Evolutionary conservation across 495 filamentous ascomycete genomes (phyloP).

Genomic region (Xylaria palmicola): DNA sequence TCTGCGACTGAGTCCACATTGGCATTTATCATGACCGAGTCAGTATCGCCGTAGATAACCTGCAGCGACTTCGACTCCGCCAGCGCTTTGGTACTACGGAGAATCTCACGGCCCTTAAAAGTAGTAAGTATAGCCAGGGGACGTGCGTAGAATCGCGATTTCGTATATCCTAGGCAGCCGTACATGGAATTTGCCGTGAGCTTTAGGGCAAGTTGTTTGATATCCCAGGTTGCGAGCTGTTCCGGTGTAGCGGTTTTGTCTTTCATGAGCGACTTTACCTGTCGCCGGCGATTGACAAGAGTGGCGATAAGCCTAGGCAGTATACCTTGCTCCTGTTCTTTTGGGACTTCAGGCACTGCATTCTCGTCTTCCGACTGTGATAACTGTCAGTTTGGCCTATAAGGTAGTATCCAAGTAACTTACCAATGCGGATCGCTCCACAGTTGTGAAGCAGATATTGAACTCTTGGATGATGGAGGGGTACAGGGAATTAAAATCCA

Average conservation of each 20-base stretch:
- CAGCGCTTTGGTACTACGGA: slow-evolving; percentile 89
- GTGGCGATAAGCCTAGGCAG: slow-evolving; percentile 87
- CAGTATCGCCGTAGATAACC: slow-evolving; percentile 98
- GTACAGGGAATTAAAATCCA: slow-evolving; percentile 99
- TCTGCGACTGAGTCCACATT: slow-evolving; percentile 92
- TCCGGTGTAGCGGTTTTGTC: slow-evolving; percentile 82
- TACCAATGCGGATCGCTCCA: slow-evolving; percentile 69
- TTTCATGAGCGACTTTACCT: slow-evolving; percentile 97
- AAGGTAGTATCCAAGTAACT: slow-evolving; percentile 16
- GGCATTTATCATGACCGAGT: slow-evolving; percentile 99
- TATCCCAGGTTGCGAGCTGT: slow-evolving; percentile 93
- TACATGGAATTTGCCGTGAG: slow-evolving; percentile 99
- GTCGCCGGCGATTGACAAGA: slow-evolving; percentile 78
- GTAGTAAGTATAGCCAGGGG: slow-evolving; percentile 95
- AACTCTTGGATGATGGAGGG: slow-evolving; percentile 98
- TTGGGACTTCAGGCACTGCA: slow-evolving; percentile 65
- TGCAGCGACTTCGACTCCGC: slow-evolving; percentile 83
- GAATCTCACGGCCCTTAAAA: slow-evolving; percentile 96
- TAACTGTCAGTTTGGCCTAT: slow-evolving; percentile 21
- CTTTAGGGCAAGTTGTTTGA: slow-evolving; percentile 94
- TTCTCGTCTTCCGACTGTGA: slow-evolving; percentile 76
- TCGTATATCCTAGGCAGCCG: slow-evolving; percentile 93
- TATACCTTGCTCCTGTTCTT: slow-evolving; percentile 71
- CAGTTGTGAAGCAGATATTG: slow-evolving; percentile 99
- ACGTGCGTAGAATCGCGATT: slow-evolving; percentile 93